phyloP scores from a whole-genome alignment of 306 rosid genomes.

The Pueraria montana region DNA sequence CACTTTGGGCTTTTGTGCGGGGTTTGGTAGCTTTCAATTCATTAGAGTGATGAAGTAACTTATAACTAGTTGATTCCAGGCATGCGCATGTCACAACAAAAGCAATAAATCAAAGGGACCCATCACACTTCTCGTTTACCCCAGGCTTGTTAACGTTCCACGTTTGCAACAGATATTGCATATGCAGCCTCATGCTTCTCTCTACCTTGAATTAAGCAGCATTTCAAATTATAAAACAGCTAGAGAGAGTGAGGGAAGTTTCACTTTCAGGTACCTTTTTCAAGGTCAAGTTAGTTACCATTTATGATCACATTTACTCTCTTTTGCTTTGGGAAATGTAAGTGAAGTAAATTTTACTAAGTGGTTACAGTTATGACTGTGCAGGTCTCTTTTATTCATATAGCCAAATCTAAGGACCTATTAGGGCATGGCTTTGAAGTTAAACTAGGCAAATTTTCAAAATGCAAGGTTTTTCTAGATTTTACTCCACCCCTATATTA shows the following conservation, averaged over 20 bases:
- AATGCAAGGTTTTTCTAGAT: background rate
- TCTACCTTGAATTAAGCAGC: conserved; percentile 25
- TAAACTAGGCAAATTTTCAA: background rate
- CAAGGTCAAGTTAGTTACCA: background rate
- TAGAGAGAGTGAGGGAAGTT: background rate
- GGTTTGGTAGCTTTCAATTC: conserved; percentile 30
- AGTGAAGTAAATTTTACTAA: background rate
- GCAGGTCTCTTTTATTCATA: conserved; percentile 26
- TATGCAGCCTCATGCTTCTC: conserved; percentile 31
- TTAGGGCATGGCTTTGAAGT: background rate
- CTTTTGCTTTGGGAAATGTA: conserved; percentile 33
- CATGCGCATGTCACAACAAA: conserved; percentile 38
- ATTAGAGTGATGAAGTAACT: conserved; percentile 37
- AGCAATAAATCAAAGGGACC: conserved; percentile 41
- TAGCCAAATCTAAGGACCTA: background rate
- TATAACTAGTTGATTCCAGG: background rate
- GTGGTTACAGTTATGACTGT: conserved; percentile 12
- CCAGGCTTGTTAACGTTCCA: conserved; percentile 30
- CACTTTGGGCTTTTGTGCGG: conserved; percentile 42
- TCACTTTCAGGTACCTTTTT: conserved; percentile 5
- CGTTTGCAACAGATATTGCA: conserved; percentile 23
- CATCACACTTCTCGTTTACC: conserved; percentile 23
- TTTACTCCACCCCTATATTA: conserved; percentile 11
- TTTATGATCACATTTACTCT: conserved; percentile 4
- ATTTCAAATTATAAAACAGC: background rate